Conservation (phyloP, 2,329 filamentous ascomycete species). For the Fonsecaea pugnacius region DNA sequence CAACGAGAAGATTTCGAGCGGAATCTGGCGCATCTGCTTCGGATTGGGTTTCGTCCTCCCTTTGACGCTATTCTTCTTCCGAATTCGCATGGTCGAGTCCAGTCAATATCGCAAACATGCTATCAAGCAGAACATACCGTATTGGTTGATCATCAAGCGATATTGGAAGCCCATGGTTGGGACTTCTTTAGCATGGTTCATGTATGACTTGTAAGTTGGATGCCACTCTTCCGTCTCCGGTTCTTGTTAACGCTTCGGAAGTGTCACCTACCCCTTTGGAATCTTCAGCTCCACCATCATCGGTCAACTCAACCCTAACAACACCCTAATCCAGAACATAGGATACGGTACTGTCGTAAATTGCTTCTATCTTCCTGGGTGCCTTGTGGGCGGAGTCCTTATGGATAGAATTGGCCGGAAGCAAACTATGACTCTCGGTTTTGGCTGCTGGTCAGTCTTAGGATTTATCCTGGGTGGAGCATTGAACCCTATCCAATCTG, state of each 20-base stretch:
- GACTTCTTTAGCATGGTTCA: constrained; percentile 56
- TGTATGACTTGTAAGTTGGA: constrained; percentile 57
- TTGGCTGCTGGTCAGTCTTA: constrained; percentile 50
- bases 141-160: constrained; percentile 60
- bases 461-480: constrained; percentile 55
- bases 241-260: constrained; percentile 38
- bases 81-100: constrained; percentile 74
- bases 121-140: constrained; percentile 64
- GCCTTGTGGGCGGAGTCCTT: constrained; percentile 54
- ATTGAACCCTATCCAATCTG: constrained; percentile 49
- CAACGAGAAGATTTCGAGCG: constrained; percentile 66
- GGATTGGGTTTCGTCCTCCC: constrained; percentile 80
- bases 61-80: constrained; percentile 69
- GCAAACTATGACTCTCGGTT: constrained; percentile 58
- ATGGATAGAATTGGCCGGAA: constrained; percentile 57
- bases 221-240: not conserved
- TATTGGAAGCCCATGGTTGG: constrained; percentile 66
- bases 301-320: constrained; percentile 46
- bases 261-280: constrained; percentile 50
- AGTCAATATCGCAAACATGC: constrained; percentile 73
- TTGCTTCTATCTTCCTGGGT: constrained; percentile 57
- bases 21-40: constrained; percentile 82
- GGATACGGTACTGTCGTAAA: constrained; percentile 56
- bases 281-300: constrained; percentile 61
- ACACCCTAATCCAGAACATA: constrained; percentile 48